Conservation (phyloP, 345 rosid species). For the Eucalyptus cloeziana region DNA sequence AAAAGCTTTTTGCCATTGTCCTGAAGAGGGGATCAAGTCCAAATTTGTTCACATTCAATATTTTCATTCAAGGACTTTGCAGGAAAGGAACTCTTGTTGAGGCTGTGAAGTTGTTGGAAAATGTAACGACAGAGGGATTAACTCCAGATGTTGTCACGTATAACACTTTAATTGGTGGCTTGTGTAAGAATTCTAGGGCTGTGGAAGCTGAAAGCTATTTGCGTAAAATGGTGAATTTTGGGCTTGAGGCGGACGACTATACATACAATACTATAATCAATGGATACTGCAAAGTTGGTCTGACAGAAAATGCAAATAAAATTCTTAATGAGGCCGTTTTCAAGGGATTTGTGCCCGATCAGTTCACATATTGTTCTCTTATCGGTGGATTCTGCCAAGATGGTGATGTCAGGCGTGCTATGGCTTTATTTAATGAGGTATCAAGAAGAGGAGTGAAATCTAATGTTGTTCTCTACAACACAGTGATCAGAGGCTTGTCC, state of each 20-base stretch:
- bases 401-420: conserved; percentile 60
- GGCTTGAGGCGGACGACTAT: conserved; percentile 66
- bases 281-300: conserved; percentile 67
- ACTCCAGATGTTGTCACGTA: conserved; percentile 72
- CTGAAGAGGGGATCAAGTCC: conserved; percentile 63
- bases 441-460: conserved; percentile 48
- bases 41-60: conserved; percentile 78
- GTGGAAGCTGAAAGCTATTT: conserved; percentile 64
- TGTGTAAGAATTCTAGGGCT: conserved; percentile 54
- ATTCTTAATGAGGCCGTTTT: conserved; percentile 53
- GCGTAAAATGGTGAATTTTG: conserved; percentile 75
- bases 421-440: conserved; percentile 53
- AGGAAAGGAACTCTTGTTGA: conserved; percentile 42
- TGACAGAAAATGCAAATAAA: conserved; percentile 58
- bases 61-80: conserved; percentile 75
- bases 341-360: conserved; percentile 74
- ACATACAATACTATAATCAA: conserved; percentile 61
- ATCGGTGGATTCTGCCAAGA: conserved; percentile 61
- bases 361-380: conserved; percentile 65
- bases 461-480: conserved; percentile 50
- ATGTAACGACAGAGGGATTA: conserved; percentile 36
- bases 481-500: conserved; percentile 66
- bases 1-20: conserved; percentile 57
- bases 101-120: conserved; percentile 54
- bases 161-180: conserved; percentile 70